Base-by-base conservation (phyloP, 2,329 filamentous ascomycete genomes). In the Pseudonectria buxi region DNA sequence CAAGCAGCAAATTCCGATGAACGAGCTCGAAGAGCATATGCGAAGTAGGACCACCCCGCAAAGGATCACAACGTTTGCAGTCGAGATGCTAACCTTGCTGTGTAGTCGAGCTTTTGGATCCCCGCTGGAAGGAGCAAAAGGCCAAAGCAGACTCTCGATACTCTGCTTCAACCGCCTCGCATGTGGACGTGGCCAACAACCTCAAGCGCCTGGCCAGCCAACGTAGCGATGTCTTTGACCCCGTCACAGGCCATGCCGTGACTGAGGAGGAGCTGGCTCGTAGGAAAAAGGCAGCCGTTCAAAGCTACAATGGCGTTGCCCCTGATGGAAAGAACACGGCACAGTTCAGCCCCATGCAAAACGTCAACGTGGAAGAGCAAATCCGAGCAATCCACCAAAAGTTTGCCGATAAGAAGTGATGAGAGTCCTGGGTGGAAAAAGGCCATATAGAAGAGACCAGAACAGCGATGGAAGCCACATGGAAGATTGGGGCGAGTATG, bases 91-190 rank as follows among this genome's bases (percentile, higher is more conserved):
- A 60, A 70, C 48, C n/a, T 18, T 13, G 14, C 33, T 12, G 65
- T 12, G 65, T 28, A 83, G 84, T 96, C 57, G 90, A 96, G 63
- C 74, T 95, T 30, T 75, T 95, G 40, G 90, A 96, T 57, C 90
- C 90, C 1, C 78, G 84, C 40, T 96, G 90, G 89, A 94, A 94
- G 59, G 89, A 95, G 57, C 89, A 96, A 59, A 87, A 88, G 49
- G 84, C 86, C 39, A 94, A 94, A 59, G 80, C 86, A 12, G 87
- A 95, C 30, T 79, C 84, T 10, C 82, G 90, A 43, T 86, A 83
- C 45, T 78, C 86, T 2, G 89, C 85, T 1, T 94, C 88, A 9
- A 95, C 94, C 51, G 65, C 95, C 9, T 86, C 83, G 1, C 90
- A 86, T 4, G 78, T 75, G 24, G 90, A 96, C 50, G 87, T 94